Base-by-base conservation (phyloP, 2,329 filamentous ascomycete species). In the Thelonectria rubi region DNA sequence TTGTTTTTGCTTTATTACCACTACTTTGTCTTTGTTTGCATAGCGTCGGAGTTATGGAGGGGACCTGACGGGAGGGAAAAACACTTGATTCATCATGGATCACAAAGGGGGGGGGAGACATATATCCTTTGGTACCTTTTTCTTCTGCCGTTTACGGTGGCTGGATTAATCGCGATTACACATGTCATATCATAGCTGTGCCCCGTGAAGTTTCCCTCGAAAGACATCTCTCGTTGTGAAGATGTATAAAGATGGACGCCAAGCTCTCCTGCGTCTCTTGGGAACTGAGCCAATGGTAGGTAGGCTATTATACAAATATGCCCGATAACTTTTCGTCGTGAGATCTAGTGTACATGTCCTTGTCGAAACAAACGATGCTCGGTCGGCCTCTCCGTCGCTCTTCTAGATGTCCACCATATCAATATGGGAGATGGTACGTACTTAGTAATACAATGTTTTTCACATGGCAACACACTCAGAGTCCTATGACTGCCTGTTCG, bases 1-100 rank as follows among this genome's bases (percentile, higher is more conserved):
- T 3, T 24, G 18, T 7, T 42, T 57, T 58, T 45, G 26, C 24
- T 11, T 42, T 40, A 3, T 21, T 24, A 10, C 32, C 17, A 12
- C 20, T 5, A 7, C 39, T n/a, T 55, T 50, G 2, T 37, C 14
- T 37, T 37, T 14, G 34, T 66, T 69, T 69, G 70, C 68, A 73
- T 73, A 73, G 71, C 71, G 71, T 64, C 57, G 71, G 71, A 72
- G 71, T 73, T 73, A 69, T 49, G 56, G 59, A 51, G 43, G 56
- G 53, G 32, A 48, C 40, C 39, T 17, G 32, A 30, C 58, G 39
- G 55, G 63, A 18, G 55, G 61, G 48, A 63, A 46, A 30, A 21
- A 24, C 24, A 37, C 21, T 53, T 14, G 6, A 37, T 54, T 34
- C 40, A 34, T 34, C 42, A 15, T 34, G 34, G 49, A 20, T 20